phyloP scores from a whole-genome alignment of 192 early-diverging fungal genomes.

The Helicostylum pulchrum region DNA sequence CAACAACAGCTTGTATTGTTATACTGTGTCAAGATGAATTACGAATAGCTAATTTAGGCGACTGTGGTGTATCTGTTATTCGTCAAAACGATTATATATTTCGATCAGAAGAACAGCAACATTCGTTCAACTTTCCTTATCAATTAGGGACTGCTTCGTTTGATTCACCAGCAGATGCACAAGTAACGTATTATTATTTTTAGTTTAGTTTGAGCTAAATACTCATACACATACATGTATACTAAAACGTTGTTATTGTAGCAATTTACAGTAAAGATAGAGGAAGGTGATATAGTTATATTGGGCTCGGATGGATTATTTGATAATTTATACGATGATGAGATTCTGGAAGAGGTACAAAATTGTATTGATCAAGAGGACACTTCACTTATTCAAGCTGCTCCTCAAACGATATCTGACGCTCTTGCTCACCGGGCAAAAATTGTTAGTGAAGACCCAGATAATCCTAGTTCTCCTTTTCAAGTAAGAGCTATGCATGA shows the following conservation, averaged over 20 bases:
- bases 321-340: conserved; percentile 98
- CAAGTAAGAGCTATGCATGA: conserved; percentile 91
- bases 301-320: conserved; percentile 93
- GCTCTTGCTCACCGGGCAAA: conserved; percentile 77
- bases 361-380: conserved; percentile 30
- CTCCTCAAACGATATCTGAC: conserved; percentile 76
- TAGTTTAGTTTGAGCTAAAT: neutral
- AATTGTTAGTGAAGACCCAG: conserved; percentile 75
- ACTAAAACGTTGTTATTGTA: neutral
- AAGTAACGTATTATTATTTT: conserved; percentile 32
- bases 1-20: conserved; percentile 86
- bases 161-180: conserved; percentile 81
- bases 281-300: conserved; percentile 90
- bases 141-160: conserved; percentile 87
- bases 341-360: conserved; percentile 87
- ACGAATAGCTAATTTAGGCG: conserved; percentile 91
- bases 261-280: conserved; percentile 75
- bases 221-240: neutral
- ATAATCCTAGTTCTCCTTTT: conserved; percentile 80
- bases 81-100: conserved; percentile 86
- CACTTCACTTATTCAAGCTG: conserved; percentile 34
- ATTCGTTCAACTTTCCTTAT: conserved; percentile 98
- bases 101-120: conserved; percentile 95
- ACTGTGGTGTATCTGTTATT: conserved; percentile 88
- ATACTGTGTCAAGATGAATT: conserved; percentile 89